Evolutionary conservation across 208 protist species (phyloP), one percentile per base, ranked within the genome.

Genomic region (Trypanosoma platydactyli): DNA sequence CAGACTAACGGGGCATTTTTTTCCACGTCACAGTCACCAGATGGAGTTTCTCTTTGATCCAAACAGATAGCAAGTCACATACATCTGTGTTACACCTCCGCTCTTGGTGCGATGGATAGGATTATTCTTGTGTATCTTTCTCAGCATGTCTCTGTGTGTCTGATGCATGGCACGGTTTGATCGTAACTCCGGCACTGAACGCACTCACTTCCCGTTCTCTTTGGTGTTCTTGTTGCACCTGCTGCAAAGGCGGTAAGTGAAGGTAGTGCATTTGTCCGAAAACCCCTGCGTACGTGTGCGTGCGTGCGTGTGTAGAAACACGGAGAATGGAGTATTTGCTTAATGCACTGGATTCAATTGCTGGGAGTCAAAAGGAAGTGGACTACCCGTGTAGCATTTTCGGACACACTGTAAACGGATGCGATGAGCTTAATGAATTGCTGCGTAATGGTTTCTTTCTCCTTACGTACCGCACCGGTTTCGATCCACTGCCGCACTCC

Each of bases 21-120:
- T 96, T 45, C 90, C 90, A 18, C 83, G 90, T 13, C 87, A 96
- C 68, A 65, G 68, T 18, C 82, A 90, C 55, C 90, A 96, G 68
- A 91, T 92, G 84, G 85, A 92, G 71, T 94, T 92, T 68, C 59
- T 94, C 50, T 92, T 92, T 60, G 85, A 94, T 60, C 86, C 87
- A 0, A 83, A 94, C 13, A 79, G 86, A 57, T 96, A 90, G 56
- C 3, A 5, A 3, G 9, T 38, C 5, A 38, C 33, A 38, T 9
- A 9, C 9, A 3, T 38, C 3, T 38, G 9, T 9, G 33, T 38
- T 9, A 9, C 3, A 9, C 33, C 3, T 38, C 33, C 9, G 33
- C 9, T 38, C 5, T 11, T 38, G 33, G 9, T 9, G 33, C 33
- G 9, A 38, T 9, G 33, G 9, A 38, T 38, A 9, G 33, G 33